These are phyloP conservation scores for Bipolaris zeicola DNA, from an alignment of 2,329 filamentous ascomycete species.

Conservation along the genomic window DNA sequence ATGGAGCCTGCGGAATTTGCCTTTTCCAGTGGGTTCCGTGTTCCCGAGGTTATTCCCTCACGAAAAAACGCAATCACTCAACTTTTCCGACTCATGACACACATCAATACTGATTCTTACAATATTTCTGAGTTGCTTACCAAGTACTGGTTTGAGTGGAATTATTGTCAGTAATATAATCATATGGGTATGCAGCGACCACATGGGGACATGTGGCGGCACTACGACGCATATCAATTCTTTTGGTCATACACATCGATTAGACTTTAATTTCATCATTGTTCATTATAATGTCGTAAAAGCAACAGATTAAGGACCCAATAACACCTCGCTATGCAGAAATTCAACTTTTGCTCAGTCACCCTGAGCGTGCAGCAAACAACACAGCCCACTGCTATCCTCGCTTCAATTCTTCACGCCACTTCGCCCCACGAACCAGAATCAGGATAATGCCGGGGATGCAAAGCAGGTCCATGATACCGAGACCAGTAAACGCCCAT, in stretches of 20 bases:
- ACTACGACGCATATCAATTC: neutral
- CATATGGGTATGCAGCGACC: neutral
- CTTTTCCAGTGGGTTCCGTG: constrained; percentile 2
- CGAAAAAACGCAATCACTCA: neutral
- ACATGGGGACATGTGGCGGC: neutral
- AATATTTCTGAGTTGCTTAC: neutral
- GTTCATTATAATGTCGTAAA: neutral
- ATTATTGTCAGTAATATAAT: neutral
- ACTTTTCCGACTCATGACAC: neutral
- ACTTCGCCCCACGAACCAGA: constrained; percentile 28
- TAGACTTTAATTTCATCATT: neutral
- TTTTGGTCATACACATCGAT: neutral
- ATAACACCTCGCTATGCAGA: constrained; percentile 24
- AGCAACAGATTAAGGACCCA: neutral
- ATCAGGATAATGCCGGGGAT: constrained; percentile 32
- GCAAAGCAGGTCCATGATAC: constrained; percentile 39
- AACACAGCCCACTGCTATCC: constrained; percentile 13
- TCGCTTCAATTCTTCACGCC: constrained; percentile 27
- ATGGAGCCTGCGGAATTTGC: constrained; percentile 5
- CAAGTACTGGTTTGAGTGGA: neutral
- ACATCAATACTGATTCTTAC: neutral
- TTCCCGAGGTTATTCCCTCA: constrained; percentile 7
- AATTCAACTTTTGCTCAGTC: constrained; percentile 1
- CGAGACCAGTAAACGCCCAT: constrained; percentile 51
- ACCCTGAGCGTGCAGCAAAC: neutral